Evolutionary conservation across 805 yeast genomes (phyloP).

Genomic region (Suhomyces prunicola): DNA sequence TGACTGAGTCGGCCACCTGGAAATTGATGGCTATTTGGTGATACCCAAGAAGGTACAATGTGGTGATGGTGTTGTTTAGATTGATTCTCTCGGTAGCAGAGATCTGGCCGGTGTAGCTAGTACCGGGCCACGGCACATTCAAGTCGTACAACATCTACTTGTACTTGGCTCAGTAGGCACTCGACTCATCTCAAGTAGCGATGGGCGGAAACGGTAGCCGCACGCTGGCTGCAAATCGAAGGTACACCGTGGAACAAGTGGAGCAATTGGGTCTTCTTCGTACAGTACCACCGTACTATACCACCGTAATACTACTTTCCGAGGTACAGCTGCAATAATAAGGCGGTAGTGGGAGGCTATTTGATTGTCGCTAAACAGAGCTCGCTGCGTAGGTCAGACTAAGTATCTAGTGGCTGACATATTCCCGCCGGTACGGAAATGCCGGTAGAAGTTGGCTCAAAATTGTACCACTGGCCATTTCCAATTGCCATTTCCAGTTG

Average conservation of each 20-base stretch:
- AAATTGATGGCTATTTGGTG: slow-evolving; percentile 76
- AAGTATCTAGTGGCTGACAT: background rate
- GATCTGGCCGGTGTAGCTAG: slow-evolving; percentile 42
- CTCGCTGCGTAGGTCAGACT: too few relatives aligned
- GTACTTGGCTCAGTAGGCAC: background rate
- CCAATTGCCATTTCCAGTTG: too few relatives aligned
- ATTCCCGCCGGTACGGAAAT: background rate
- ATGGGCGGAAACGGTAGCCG: background rate
- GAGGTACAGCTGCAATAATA: too few relatives aligned
- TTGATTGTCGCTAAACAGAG: too few relatives aligned
- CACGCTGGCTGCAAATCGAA: background rate
- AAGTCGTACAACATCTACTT: slow-evolving; percentile 46
- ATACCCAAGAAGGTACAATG: slow-evolving; percentile 63
- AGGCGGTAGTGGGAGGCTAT: too few relatives aligned
- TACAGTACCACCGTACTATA: too few relatives aligned
- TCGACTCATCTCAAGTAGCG: background rate
- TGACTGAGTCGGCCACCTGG: slow-evolving; percentile 47
- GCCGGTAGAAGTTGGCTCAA: background rate
- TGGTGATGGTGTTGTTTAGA: slow-evolving; percentile 49
- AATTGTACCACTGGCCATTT: too few relatives aligned
- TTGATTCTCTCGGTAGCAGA: slow-evolving; percentile 39
- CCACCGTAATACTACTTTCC: too few relatives aligned
- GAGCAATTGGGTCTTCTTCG: too few relatives aligned
- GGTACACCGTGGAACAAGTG: too few relatives aligned
- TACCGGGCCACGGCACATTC: slow-evolving; percentile 71